Evolutionary conservation across 2,329 filamentous ascomycete genomes (phyloP), one percentile per base, ranked within the genome.

Genomic region (Diplocarpon mali): DNA sequence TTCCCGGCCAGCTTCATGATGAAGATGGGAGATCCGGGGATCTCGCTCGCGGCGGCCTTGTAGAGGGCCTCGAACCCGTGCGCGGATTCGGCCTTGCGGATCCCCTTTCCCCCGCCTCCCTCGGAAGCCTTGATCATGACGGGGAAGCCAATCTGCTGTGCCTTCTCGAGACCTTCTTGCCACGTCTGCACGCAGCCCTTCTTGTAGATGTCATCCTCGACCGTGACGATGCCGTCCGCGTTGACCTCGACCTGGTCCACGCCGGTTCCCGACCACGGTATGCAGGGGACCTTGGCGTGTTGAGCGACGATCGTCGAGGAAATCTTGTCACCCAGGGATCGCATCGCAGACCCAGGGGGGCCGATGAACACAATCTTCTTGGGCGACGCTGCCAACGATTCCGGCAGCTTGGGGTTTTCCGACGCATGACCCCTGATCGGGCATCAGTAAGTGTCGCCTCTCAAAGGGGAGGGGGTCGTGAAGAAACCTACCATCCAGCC

Each of bases 111-210:
- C 70, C 92, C 92, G 70, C 92, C 92, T 69, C 92, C 92, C 72
- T 98, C 92, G 2, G 92, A 96, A n/a, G 92, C 92, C 74, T 98
- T 98, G 66, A 98, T 87, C 92, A 98, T 98, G 72, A 98, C 85
- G 13, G 92, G 92, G 71, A 98, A 98, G 55, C 92, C 92, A 64
- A 98, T 98, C 61, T 86, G 76, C 64, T 77, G 80, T 48, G 92
- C 92, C 62, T 84, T 88, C 61, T 77, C 70, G 40, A 98, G 76
- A 68, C 90, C 92, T 68, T 98, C 88, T 66, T 95, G 72, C 67
- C 87, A 88, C 16, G 85, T 88, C 62, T 78, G 78, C 38, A 94
- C 92, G 66, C 92, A 98, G 52, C 92, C 92, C 67, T 89, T 85
- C 58, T 80, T 75, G 66, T 98, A 98, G 47, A 93, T 62, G 5